phyloP scores from a whole-genome alignment of 2,329 filamentous ascomycete species.

The Alternaria sp. region DNA sequence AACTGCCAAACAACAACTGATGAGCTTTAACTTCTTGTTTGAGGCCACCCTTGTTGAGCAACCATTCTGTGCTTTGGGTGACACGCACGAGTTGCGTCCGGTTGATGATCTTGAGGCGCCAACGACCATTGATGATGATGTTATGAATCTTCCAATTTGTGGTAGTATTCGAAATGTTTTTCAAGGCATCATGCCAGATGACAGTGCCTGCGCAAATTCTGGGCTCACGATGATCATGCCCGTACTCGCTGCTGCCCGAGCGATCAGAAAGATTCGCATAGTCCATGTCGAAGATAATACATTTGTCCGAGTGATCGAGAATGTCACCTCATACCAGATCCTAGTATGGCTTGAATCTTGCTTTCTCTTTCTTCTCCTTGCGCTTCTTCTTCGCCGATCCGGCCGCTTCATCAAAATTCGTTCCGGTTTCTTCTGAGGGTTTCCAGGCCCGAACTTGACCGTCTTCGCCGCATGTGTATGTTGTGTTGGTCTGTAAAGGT shows the following conservation, averaged over 20 bases:
- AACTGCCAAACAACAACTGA: not conserved
- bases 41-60: not conserved
- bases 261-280: not conserved
- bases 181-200: not conserved
- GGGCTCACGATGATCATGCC: not conserved
- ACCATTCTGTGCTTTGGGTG: not conserved
- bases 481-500: conserved; percentile 39
- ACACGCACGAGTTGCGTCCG: not conserved
- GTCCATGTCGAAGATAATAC: not conserved
- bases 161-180: not conserved
- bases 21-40: not conserved
- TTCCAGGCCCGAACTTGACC: conserved; percentile 57
- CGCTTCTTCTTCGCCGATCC: conserved; percentile 33
- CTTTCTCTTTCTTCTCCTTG: conserved; percentile 44
- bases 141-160: not conserved
- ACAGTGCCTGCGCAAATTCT: not conserved
- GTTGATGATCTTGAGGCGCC: not conserved
- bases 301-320: not conserved
- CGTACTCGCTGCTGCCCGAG: not conserved
- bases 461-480: conserved; percentile 61
- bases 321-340: not conserved
- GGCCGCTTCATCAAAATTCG: conserved; percentile 38
- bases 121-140: not conserved
- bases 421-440: conserved; percentile 25
- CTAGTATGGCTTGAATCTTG: conserved; percentile 46